Conservation (phyloP, 495 filamentous ascomycete species). For the Penicillium psychrofluorescens region DNA sequence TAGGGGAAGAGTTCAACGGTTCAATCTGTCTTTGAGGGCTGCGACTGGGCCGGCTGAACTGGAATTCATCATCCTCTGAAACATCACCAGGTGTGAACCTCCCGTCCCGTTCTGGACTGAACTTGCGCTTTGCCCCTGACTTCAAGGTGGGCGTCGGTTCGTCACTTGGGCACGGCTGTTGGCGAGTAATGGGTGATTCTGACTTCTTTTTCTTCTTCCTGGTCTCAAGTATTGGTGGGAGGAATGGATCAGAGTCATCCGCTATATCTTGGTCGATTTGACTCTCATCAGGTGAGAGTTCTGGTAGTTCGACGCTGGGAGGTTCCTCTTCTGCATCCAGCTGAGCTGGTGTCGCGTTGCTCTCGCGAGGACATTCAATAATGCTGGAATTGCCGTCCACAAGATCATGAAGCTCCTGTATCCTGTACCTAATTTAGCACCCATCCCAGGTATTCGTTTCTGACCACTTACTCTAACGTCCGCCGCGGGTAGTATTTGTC, state of each 20-base stretch:
- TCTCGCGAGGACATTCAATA: constrained; percentile 58
- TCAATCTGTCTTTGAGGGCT: constrained; percentile 6
- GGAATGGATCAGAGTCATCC: constrained; percentile 6
- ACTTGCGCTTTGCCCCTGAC: constrained; percentile 56
- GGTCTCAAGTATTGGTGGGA: constrained; percentile 31
- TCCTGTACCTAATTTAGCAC: constrained; percentile 22
- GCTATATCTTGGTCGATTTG: neutral
- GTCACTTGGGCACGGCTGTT: neutral
- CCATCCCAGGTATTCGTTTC: neutral
- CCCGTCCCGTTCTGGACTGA: constrained; percentile 48
- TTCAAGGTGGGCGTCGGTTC: constrained; percentile 17
- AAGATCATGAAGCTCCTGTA: constrained; percentile 36
- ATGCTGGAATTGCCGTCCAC: constrained; percentile 38
- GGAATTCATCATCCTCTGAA: constrained; percentile 39
- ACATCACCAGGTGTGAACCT: constrained; percentile 11
- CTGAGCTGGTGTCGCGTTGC: constrained; percentile 48
- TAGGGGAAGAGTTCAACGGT: constrained; percentile 6
- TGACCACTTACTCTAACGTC: constrained; percentile 60
- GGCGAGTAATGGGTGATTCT: neutral
- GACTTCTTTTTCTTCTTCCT: constrained; percentile 37
- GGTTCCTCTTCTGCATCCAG: constrained; percentile 57
- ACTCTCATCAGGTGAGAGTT: constrained; percentile 1
- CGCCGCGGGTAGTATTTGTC: constrained; percentile 67
- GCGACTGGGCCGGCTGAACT: constrained; percentile 31
- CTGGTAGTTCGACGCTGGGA: constrained; percentile 23